Conservation (phyloP, 1,284 basidiomycete genomes). For the Malassezia sympodialis region DNA sequence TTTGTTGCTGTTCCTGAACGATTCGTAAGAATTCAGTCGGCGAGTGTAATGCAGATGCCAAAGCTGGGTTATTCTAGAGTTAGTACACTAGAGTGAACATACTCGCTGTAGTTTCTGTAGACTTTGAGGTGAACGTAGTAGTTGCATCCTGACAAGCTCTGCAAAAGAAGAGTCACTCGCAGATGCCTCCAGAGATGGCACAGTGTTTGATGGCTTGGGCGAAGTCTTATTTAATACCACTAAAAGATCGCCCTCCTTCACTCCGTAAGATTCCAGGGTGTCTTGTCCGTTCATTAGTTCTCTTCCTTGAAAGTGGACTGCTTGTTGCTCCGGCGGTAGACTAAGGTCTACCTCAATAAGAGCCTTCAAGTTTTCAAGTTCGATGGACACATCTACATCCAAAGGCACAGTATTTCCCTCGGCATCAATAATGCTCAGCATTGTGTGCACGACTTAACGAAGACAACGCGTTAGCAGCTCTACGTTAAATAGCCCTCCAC, state of each 20-base stretch:
- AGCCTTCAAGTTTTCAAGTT: slow-evolving; percentile 39
- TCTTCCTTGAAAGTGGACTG: slow-evolving; percentile 22
- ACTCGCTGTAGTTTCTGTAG: slow-evolving; percentile 62
- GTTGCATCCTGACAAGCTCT: slow-evolving; percentile 78
- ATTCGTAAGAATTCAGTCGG: slow-evolving; percentile 19
- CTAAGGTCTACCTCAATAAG: slow-evolving; percentile 31
- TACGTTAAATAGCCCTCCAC: neutral
- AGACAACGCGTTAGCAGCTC: neutral
- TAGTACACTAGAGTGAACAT: neutral
- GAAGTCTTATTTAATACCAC: slow-evolving; percentile 18
- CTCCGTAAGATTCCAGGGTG: slow-evolving; percentile 29
- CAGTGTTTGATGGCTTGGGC: neutral
- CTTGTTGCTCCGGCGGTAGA: slow-evolving; percentile 28
- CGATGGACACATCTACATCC: slow-evolving; percentile 35
- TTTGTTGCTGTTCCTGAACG: slow-evolving; percentile 19
- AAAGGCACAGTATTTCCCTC: slow-evolving; percentile 33
- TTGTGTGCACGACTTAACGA: slow-evolving; percentile 5
- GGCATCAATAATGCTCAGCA: slow-evolving; percentile 42
- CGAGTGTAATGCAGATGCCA: slow-evolving; percentile 18
- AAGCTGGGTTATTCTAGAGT: slow-evolving; percentile 23
- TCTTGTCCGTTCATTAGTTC: slow-evolving; percentile 23
- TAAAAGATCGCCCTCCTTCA: slow-evolving; percentile 34
- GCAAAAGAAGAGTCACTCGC: slow-evolving; percentile 52
- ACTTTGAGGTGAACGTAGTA: slow-evolving; percentile 69
- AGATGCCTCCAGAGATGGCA: neutral